phyloP scores from a whole-genome alignment of 352 stramenopile species.

The Globisporangium nagaii region DNA sequence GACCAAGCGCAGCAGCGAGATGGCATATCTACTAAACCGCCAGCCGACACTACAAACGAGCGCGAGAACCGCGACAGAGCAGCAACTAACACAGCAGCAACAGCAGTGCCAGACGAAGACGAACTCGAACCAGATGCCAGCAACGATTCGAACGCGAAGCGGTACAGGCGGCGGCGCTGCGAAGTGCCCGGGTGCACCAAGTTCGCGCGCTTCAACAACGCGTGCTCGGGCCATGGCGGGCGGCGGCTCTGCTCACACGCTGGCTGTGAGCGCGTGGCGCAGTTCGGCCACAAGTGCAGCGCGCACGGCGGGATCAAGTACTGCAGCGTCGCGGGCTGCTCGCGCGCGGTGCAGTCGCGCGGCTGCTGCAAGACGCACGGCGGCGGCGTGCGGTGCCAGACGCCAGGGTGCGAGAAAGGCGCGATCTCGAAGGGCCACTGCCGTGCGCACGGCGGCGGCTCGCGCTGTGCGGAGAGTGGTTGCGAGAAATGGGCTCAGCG shows the following conservation, averaged over 20 bases:
- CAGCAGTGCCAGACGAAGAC: constrained; percentile 9
- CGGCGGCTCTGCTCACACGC: constrained; percentile 63
- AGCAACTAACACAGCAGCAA: not conserved
- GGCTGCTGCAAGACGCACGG: constrained; percentile 86
- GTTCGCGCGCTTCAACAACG: constrained; percentile 78
- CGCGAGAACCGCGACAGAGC: constrained; percentile 8
- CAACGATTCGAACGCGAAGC: constrained; percentile 25
- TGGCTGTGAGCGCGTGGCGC: constrained; percentile 62
- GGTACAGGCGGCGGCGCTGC: constrained; percentile 59
- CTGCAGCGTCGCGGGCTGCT: constrained; percentile 63
- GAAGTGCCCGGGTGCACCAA: constrained; percentile 63
- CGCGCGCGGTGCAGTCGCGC: constrained; percentile 73
- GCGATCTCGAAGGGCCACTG: constrained; percentile 85
- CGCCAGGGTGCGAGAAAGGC: constrained; percentile 70
- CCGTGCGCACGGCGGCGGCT: constrained; percentile 75
- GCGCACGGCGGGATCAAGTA: constrained; percentile 72
- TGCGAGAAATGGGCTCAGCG: constrained; percentile 78
- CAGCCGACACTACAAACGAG: not conserved
- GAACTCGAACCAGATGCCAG: not conserved
- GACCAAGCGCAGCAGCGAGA: too few relatives aligned
- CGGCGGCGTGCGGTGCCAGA: constrained; percentile 78
- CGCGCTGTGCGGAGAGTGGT: constrained; percentile 54
- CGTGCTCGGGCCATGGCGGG: constrained; percentile 64
- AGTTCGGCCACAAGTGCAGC: constrained; percentile 82
- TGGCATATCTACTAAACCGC: too few relatives aligned